phyloP scores from a whole-genome alignment of 202 grass and related monocot species.

The Setaria italica region DNA sequence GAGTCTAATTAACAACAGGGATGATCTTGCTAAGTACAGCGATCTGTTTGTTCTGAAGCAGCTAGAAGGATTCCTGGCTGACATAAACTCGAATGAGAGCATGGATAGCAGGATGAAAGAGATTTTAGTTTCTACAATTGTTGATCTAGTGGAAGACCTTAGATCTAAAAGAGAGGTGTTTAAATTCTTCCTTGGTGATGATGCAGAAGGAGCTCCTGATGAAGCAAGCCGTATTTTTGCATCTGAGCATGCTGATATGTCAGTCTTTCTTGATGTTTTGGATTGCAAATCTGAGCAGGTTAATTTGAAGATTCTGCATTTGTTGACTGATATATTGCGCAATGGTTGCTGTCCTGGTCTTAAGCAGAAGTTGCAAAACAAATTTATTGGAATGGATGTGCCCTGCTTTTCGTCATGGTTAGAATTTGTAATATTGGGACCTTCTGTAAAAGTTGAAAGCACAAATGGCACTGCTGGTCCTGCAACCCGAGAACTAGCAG shows the following conservation, averaged over 20 bases:
- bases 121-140: conserved; percentile 63
- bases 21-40: conserved; percentile 70
- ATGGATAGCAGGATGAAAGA: conserved; percentile 60
- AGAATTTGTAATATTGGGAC: conserved; percentile 67
- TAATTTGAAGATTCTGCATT: conserved; percentile 82
- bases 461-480: conserved; percentile 47
- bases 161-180: conserved; percentile 63
- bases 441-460: conserved; percentile 49
- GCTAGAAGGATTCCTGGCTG: conserved; percentile 76
- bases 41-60: conserved; percentile 86
- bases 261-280: conserved; percentile 73
- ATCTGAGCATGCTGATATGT: conserved; percentile 64
- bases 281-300: conserved; percentile 77
- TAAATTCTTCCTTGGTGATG: conserved; percentile 79
- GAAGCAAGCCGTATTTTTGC: conserved; percentile 63
- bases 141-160: conserved; percentile 74
- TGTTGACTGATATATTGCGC: conserved; percentile 75
- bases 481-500: conserved; percentile 58
- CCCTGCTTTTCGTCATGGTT: conserved; percentile 76
- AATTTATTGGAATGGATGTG: conserved; percentile 80
- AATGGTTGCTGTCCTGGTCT: conserved; percentile 68
- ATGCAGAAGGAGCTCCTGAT: conserved; percentile 56
- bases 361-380: conserved; percentile 75
- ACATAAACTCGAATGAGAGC: conserved; percentile 55
- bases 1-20: conserved; percentile 61